Conservation (phyloP, 139 green algal genomes). For the Edaphochlamys debaryana region DNA sequence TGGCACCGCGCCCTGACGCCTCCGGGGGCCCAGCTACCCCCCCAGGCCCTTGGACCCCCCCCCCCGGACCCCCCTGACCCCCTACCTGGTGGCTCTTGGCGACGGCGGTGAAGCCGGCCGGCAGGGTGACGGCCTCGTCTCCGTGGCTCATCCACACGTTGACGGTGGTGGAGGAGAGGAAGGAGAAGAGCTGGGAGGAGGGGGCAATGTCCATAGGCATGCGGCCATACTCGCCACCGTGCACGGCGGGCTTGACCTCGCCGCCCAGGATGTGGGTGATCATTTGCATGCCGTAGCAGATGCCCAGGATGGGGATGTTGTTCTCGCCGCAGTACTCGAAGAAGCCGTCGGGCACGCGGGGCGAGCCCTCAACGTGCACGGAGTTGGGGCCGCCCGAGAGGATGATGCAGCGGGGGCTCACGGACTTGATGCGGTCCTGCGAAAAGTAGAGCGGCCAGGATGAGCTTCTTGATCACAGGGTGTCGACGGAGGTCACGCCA, state of each 20-base stretch:
- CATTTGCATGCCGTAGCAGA: slow-evolving; percentile 97
- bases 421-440: slow-evolving; percentile 86
- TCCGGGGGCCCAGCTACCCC: too few species aligned
- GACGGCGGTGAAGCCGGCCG: slow-evolving; percentile 86
- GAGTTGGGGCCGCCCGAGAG: slow-evolving; percentile 96
- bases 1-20: too few species aligned
- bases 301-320: slow-evolving; percentile 90
- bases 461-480: not conserved
- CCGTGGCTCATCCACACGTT: slow-evolving; percentile 99
- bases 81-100: slow-evolving; percentile 83
- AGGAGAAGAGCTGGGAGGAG: slow-evolving; percentile 76
- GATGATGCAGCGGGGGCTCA: slow-evolving; percentile 87
- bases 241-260: slow-evolving; percentile 74
- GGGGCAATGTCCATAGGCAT: slow-evolving; percentile 88
- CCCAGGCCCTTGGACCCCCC: too few species aligned
- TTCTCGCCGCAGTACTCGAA: slow-evolving; percentile 78
- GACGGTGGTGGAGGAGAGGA: slow-evolving; percentile 39
- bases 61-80: not conserved
- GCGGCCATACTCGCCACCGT: slow-evolving; percentile 95
- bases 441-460: not conserved
- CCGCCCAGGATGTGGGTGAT: slow-evolving; percentile 79
- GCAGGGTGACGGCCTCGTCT: slow-evolving; percentile 90
- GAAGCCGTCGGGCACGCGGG: slow-evolving; percentile 87
- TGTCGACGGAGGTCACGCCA: not conserved
- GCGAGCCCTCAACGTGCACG: slow-evolving; percentile 91